phyloP scores from a whole-genome alignment of 202 grass and related monocot species.

The Setaria italica region DNA sequence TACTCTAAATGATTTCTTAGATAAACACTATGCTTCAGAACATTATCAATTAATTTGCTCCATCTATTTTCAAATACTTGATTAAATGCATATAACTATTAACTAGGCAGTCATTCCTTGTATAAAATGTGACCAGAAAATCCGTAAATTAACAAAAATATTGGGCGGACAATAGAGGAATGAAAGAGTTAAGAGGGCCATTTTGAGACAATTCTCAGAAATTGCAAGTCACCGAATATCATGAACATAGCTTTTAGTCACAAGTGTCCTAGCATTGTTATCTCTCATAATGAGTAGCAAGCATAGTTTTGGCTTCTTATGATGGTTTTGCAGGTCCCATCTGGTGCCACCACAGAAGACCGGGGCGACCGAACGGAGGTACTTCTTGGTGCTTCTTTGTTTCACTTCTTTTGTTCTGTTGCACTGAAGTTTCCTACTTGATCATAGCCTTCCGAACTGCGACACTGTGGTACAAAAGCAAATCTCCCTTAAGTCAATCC shows the following conservation, averaged over 20 bases:
- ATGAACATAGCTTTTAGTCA: background rate
- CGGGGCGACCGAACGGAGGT: conserved; percentile 62
- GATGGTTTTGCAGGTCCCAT: conserved; percentile 77
- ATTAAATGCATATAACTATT: background rate
- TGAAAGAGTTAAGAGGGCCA: background rate
- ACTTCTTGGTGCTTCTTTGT: conserved; percentile 4
- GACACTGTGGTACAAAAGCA: conserved; percentile 11
- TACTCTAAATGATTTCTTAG: conserved; percentile 19
- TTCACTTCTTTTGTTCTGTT: conserved; percentile 5
- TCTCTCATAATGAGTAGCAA: conserved; percentile 22
- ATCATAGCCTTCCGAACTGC: background rate
- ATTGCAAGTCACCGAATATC: background rate
- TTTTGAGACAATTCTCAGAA: background rate
- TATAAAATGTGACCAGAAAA: background rate
- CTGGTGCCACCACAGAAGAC: conserved; percentile 68
- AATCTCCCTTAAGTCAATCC: background rate
- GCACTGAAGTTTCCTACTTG: conserved; percentile 10
- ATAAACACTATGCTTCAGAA: conserved; percentile 1
- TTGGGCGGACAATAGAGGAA: background rate
- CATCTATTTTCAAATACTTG: background rate
- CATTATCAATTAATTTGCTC: background rate
- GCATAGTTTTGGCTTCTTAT: conserved; percentile 30
- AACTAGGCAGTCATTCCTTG: background rate
- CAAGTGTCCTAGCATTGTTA: background rate
- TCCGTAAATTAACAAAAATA: background rate